A percentile compares a stretch with the other conserved stretches of the same genome.
Evolutionary conservation across 768 basidiomycete species (phyloP).

Genomic region (Asterophora parasitica): DNA sequence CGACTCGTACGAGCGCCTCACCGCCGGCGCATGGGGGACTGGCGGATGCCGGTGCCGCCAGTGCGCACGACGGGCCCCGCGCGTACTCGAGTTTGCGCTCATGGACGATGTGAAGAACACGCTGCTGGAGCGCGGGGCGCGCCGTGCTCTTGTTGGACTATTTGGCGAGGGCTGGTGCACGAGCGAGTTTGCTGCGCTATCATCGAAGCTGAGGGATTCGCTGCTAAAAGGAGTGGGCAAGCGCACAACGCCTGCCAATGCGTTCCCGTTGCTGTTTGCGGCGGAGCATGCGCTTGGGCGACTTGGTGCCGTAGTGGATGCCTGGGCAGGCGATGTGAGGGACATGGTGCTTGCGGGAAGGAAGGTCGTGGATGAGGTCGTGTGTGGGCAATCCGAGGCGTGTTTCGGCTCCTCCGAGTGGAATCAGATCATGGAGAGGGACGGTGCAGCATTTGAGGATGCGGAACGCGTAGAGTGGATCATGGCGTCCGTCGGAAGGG

Average conservation of each 20-base stretch:
- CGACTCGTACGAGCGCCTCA: slow-evolving; percentile 71
- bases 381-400: slow-evolving; percentile 53
- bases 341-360: slow-evolving; percentile 67
- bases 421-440: slow-evolving; percentile 66
- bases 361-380: slow-evolving; percentile 54
- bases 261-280: slow-evolving; percentile 65
- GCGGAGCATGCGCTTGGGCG: slow-evolving; percentile 57
- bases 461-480: slow-evolving; percentile 74
- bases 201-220: slow-evolving; percentile 57
- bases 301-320: slow-evolving; percentile 52
- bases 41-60: slow-evolving; percentile 83
- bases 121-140: slow-evolving; percentile 64
- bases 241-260: slow-evolving; percentile 60
- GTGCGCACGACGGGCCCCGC: slow-evolving; percentile 74
- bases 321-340: slow-evolving; percentile 63
- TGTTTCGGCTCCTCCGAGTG: slow-evolving; percentile 71
- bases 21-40: slow-evolving; percentile 73
- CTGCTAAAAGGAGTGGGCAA: slow-evolving; percentile 73
- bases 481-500: slow-evolving; percentile 59
- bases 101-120: slow-evolving; percentile 73
- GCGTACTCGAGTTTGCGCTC: slow-evolving; percentile 79
- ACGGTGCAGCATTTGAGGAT: slow-evolving; percentile 74
- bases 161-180: slow-evolving; percentile 91
- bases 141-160: slow-evolving; percentile 72
- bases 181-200: slow-evolving; percentile 69